These are phyloP conservation scores for Mitragyna speciosa DNA, from an alignment of 257 asterid species.

Conservation along the genomic window DNA sequence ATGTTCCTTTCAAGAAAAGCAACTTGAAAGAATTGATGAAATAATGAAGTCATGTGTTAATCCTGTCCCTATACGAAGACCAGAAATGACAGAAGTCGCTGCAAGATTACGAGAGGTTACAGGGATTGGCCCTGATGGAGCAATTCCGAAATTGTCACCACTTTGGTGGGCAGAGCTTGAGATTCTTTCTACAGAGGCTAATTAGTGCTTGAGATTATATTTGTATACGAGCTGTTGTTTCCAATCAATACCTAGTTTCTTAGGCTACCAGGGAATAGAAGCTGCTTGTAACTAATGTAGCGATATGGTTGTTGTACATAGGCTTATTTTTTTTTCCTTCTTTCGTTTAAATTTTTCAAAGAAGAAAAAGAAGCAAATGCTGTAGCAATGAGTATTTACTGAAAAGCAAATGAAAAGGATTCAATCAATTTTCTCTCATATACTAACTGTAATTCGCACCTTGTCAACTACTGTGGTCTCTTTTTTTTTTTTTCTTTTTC, in stretches of 20 bases:
- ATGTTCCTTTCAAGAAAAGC: constrained; percentile 43
- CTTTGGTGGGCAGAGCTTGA: constrained; percentile 99
- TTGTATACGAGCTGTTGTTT: constrained; percentile 15
- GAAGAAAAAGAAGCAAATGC: not conserved
- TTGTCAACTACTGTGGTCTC: not conserved
- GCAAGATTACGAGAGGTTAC: constrained; percentile 62
- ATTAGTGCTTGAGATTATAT: constrained; percentile 21
- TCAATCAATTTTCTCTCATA: not conserved
- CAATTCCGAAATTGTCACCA: constrained; percentile 63
- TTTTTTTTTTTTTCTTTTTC: not conserved
- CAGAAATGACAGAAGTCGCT: constrained; percentile 50
- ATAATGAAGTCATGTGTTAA: constrained; percentile 54
- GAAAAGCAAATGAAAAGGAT: not conserved
- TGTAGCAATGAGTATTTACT: not conserved
- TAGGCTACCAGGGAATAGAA: constrained; percentile 11
- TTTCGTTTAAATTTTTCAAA: not conserved
- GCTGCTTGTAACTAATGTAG: constrained; percentile 13
- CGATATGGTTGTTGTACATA: constrained; percentile 18
- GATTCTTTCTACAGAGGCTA: constrained; percentile 49
- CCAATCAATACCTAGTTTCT: not conserved
- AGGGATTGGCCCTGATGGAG: constrained; percentile 63
- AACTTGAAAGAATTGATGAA: constrained; percentile 46
- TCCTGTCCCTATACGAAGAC: constrained; percentile 50
- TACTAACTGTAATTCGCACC: not conserved
- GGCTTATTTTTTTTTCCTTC: not conserved